Conservation (phyloP, 2,329 filamentous ascomycete genomes). For the Xylaria polymorpha region DNA sequence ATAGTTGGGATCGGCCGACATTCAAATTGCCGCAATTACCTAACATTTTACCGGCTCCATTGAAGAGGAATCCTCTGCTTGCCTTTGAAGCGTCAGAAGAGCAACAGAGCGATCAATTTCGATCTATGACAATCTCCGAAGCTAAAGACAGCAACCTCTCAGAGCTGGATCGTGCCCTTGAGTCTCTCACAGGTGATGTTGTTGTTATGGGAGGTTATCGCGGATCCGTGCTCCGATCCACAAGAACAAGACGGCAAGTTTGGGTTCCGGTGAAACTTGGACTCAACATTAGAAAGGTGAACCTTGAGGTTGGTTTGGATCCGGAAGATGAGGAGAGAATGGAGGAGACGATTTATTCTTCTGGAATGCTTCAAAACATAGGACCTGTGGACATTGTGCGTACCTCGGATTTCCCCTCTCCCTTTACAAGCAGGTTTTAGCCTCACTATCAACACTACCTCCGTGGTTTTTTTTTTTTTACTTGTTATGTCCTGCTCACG, state of each 20-base stretch:
- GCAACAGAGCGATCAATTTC: conserved; percentile 34
- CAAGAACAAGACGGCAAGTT: conserved; percentile 83
- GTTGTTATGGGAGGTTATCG: conserved; percentile 92
- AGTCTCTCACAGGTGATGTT: conserved; percentile 81
- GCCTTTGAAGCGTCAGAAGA: conserved; percentile 42
- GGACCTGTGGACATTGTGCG: conserved; percentile 83
- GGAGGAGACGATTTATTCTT: conserved; percentile 84
- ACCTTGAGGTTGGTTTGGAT: conserved; percentile 86
- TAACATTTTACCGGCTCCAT: conserved; percentile 57
- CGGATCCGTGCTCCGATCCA: conserved; percentile 87
- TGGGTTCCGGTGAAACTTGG: conserved; percentile 97
- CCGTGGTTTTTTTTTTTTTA: too few relatives aligned
- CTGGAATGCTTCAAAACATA: conserved; percentile 90
- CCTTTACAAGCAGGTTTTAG: not conserved
- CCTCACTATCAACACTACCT: not conserved
- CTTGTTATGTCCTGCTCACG: not conserved
- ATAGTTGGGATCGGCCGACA: conserved; percentile 83
- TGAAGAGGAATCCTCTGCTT: conserved; percentile 47
- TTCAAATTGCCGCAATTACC: conserved; percentile 76
- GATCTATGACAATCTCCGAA: conserved; percentile 39
- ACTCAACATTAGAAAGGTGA: conserved; percentile 89
- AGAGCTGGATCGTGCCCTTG: conserved; percentile 67
- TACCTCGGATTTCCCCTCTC: not conserved
- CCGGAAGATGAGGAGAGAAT: conserved; percentile 85
- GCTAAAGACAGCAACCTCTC: conserved; percentile 48